A percentile compares a stretch with the other conserved stretches of the same genome.
These are phyloP conservation scores for Lipomyces sp. DNA, from an alignment of 805 yeast species.

Conservation along the genomic window DNA sequence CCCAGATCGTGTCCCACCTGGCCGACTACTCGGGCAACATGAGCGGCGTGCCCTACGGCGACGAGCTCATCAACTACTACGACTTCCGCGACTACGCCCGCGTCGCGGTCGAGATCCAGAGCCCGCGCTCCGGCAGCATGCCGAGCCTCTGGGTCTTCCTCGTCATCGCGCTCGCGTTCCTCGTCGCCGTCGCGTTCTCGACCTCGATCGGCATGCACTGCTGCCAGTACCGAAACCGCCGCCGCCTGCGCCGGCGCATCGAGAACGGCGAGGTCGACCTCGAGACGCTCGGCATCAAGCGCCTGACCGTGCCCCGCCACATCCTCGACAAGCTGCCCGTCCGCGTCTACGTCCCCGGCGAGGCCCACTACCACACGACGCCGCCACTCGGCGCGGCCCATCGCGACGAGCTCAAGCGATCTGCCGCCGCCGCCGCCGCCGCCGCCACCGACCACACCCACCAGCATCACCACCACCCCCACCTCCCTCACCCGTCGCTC, in stretches of 20 bases:
- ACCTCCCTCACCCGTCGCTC: no score
- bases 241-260: constrained; percentile 21
- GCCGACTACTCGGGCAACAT: constrained; percentile 25
- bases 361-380: constrained; percentile 9
- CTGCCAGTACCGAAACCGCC: constrained; percentile 14
- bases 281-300: constrained; percentile 23
- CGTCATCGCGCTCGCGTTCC: constrained; percentile 21
- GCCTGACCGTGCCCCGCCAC: constrained; percentile 25
- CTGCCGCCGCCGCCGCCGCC: no score
- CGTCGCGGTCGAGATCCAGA: constrained; percentile 20
- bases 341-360: constrained; percentile 23
- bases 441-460: no score
- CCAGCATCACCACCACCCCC: no score
- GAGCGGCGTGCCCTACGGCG: constrained; percentile 24
- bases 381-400: no score
- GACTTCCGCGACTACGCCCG: constrained; percentile 28
- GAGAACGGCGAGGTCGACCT: constrained; percentile 25
- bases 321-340: constrained; percentile 23
- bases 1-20: constrained; percentile 11
- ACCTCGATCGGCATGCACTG: constrained; percentile 14
- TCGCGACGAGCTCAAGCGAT: no score
- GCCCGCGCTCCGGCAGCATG: neutral
- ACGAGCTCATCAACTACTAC: constrained; percentile 8
- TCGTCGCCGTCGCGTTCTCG: constrained; percentile 2
- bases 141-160: constrained; percentile 27